Base-by-base conservation (phyloP, 192 early-diverging fungal genomes). In the Rhizophagus sp. region DNA sequence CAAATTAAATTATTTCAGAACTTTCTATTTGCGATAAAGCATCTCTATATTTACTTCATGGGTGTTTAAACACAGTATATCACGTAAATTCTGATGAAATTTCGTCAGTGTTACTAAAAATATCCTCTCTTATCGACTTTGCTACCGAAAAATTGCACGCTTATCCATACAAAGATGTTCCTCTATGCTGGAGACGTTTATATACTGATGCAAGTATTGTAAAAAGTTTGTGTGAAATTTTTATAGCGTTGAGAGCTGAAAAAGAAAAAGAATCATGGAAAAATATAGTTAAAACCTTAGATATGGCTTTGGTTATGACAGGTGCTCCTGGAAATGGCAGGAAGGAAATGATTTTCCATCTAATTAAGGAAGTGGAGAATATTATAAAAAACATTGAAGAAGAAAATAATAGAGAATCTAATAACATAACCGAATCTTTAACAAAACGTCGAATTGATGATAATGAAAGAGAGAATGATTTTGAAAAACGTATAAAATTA, bases 301-400 rank as follows among this genome's bases (percentile, higher is more conserved):
- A 93, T 47, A 85, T 83, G 44, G 87, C 89, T 1, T 73, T 91
- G 10, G 73, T 93, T 4, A 86, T 92, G 81, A 80, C 90, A 7
- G 91, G 91, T 13, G 86, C 87, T n/a, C 82, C 88, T 1, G 86
- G 85, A 9, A 36, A n/a, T 2, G 70, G 61, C 19, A 75, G 85
- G 64, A 84, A 78, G 47, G 68, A 39, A 7, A 33, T 83, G 62
- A 68, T 83, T n/a, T 79, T 80, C 15, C 57, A 81, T n/a, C 73
- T 83, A 19, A 81, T 88, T 62, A 79, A 79, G 34, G 25, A 52
- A 22, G 63, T 81, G 1, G 72, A 83, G 22, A 81, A 30, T 11
- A 71, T 15, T 13, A 78, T 86, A 6, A 64, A 71, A 12, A 33
- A 75, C 2, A 50, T 66, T 15, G 73, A 71, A 8, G 73, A 71